phyloP scores from a whole-genome alignment of 2,329 filamentous ascomycete species.

The Verticillium isaacii region DNA sequence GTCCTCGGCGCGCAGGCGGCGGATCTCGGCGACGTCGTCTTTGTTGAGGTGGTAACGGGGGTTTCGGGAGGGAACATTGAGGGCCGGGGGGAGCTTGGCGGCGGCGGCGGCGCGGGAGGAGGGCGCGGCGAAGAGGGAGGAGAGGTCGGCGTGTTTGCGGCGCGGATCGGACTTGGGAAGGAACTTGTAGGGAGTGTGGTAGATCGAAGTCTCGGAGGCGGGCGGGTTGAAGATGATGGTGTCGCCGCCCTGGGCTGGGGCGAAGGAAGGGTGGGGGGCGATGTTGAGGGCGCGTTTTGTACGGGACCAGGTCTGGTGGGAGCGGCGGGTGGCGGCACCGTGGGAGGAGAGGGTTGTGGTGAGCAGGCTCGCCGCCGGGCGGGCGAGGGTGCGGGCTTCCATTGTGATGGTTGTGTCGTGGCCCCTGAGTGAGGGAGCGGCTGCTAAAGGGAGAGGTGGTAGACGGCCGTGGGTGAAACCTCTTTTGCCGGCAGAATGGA shows the following conservation, averaged over 20 bases:
- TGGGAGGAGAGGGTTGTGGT: conserved; percentile 18
- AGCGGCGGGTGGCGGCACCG: conserved; percentile 27
- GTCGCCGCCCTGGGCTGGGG: conserved; percentile 31
- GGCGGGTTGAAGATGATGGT: conserved; percentile 46
- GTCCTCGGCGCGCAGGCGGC: conserved; percentile 46
- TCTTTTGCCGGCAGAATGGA: not conserved
- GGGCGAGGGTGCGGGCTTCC: conserved; percentile 28
- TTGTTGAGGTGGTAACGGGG: conserved; percentile 47
- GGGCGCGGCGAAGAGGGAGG: conserved; percentile 33
- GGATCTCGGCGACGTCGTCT: conserved; percentile 56
- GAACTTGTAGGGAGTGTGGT: conserved; percentile 64
- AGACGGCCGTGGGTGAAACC: not conserved
- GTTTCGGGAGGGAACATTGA: conserved; percentile 20
- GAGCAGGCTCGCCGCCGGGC: conserved; percentile 28
- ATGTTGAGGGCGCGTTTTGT: conserved; percentile 56
- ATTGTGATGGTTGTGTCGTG: conserved; percentile 16
- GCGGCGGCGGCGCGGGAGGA: conserved; percentile 4
- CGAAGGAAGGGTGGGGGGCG: conserved; percentile 56
- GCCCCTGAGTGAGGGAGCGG: not conserved
- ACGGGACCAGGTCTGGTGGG: conserved; percentile 46
- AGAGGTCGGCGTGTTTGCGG: conserved; percentile 39
- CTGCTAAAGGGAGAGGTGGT: not conserved
- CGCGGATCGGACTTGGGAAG: conserved; percentile 53
- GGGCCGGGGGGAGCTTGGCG: conserved; percentile 27
- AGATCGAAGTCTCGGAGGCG: conserved; percentile 43